Conservation (phyloP, 2,329 filamentous ascomycete species). For the Alternaria sp. region DNA sequence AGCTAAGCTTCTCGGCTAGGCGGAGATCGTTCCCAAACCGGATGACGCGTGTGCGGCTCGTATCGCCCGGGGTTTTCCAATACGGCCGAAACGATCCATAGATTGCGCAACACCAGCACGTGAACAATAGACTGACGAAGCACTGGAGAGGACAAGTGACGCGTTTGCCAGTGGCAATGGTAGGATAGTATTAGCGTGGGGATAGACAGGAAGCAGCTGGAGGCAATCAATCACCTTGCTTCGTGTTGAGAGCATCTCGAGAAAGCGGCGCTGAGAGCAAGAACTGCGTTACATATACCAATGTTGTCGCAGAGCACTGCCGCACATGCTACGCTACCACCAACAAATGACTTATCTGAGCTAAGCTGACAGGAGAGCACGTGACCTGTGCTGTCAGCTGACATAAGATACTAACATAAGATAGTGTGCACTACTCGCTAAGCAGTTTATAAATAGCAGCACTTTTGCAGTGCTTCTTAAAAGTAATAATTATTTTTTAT, state of each 20-base stretch:
- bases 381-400: too few relatives aligned
- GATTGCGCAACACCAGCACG: slow-evolving; percentile 7
- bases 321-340: too few relatives aligned
- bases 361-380: too few relatives aligned
- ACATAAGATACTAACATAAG: too few relatives aligned
- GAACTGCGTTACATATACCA: not conserved
- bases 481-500: too few relatives aligned
- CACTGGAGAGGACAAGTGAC: not conserved
- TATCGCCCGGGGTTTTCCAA: slow-evolving; percentile 7
- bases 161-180: not conserved
- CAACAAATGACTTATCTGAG: too few relatives aligned
- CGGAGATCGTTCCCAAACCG: slow-evolving; percentile 3
- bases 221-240: not conserved
- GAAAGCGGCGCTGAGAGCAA: not conserved
- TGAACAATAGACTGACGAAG: not conserved
- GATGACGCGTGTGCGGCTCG: slow-evolving; percentile 9
- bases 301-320: too few relatives aligned
- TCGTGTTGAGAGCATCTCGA: not conserved
- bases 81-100: slow-evolving; percentile 15
- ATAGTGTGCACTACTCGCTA: too few relatives aligned
- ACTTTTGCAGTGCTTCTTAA: too few relatives aligned
- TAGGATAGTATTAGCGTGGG: too few relatives aligned
- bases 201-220: not conserved
- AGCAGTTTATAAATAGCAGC: too few relatives aligned
- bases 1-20: slow-evolving; percentile 8